Percentiles rank a stretch among this genome's conserved stretches.
Evolutionary conservation across 2,329 filamentous ascomycete genomes (phyloP).

Genomic region (Fusarium albidum): DNA sequence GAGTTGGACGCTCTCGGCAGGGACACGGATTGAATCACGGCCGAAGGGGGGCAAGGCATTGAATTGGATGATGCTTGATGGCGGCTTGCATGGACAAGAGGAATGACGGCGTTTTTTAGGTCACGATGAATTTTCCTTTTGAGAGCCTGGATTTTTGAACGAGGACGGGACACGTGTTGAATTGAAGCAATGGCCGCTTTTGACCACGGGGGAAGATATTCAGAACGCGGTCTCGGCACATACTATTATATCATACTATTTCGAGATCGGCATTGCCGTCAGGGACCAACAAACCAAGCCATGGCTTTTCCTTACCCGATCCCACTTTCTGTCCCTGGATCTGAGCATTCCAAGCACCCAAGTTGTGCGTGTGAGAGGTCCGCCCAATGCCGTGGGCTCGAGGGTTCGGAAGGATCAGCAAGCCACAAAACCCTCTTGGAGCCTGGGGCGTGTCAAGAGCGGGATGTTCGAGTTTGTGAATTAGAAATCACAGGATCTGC

Average conservation of each 20-base stretch:
- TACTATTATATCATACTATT: too few species aligned
- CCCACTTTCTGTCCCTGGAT: too few species aligned
- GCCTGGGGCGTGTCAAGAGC: too few species aligned
- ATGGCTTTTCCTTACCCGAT: too few species aligned
- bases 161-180: constrained; percentile 1
- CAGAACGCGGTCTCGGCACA: constrained; percentile 22
- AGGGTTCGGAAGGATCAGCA: too few species aligned
- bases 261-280: too few species aligned
- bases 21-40: constrained; percentile 16
- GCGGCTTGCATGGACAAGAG: constrained; percentile 27
- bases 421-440: too few species aligned
- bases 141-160: constrained; percentile 16
- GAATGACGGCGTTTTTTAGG: constrained; percentile 31
- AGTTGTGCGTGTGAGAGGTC: too few species aligned
- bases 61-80: constrained; percentile 34
- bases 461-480: too few species aligned
- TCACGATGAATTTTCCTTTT: constrained; percentile 32
- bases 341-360: too few species aligned
- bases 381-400: too few species aligned
- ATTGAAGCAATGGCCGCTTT: constrained; percentile 7
- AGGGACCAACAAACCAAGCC: neutral
- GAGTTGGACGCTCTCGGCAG: neutral
- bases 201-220: constrained; percentile 18
- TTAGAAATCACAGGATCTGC: constrained; percentile 9
- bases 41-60: constrained; percentile 10